Base-by-base conservation (phyloP, 2,329 filamentous ascomycete genomes). In the Colletotrichum aenigma region DNA sequence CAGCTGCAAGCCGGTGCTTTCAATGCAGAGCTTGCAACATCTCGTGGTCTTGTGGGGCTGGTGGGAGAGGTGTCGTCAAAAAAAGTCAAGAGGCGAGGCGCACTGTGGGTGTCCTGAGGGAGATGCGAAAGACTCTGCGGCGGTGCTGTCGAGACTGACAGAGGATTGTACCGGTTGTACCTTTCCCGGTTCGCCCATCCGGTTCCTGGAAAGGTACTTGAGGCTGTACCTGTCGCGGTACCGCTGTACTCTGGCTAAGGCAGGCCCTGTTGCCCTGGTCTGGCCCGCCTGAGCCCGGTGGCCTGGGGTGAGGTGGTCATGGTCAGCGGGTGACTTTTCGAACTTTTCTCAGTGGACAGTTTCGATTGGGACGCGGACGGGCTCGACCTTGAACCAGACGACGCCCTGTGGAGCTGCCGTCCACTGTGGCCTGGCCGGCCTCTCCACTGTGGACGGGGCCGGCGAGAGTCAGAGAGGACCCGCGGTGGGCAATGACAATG, bases 301-400 rank as follows among this genome's bases (percentile, higher is more conserved):
- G 64, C 66, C 58, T 74, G 48, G 70, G 73, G 64, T 58, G 60
- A 32, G 70, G 64, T 73, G 58, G 64, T 58, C 64, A 61, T 75
- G 73, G 73, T 75, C 73, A 75, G 70, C 73, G 73, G 74, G 64
- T 76, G 74, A 76, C 74, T 76, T 74, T 75, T 76, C 43, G 74
- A 76, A 69, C 70, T 76, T 76, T 76, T 75, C 73, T 73, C 74
- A 76, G 74, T 74, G 74, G 70, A 75, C 70, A 69, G 70, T 75
- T 75, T 75, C 73, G 56, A 73, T 75, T 75, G 73, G 70, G 73
- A 71, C 70, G 64, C 43, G 48, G 70, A 48, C 73, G 64, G 73
- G 73, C 73, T 73, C 64, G 58, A 69, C 73, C 70, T 60, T 65
- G 73, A 65, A 73, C 73, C 73, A 73, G 58, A 69, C 26, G 38